Percentiles rank a stretch among this genome's conserved stretches.
Evolutionary conservation across 2,329 filamentous ascomycete genomes (phyloP).

Genomic region (Coniochaeta sp.): DNA sequence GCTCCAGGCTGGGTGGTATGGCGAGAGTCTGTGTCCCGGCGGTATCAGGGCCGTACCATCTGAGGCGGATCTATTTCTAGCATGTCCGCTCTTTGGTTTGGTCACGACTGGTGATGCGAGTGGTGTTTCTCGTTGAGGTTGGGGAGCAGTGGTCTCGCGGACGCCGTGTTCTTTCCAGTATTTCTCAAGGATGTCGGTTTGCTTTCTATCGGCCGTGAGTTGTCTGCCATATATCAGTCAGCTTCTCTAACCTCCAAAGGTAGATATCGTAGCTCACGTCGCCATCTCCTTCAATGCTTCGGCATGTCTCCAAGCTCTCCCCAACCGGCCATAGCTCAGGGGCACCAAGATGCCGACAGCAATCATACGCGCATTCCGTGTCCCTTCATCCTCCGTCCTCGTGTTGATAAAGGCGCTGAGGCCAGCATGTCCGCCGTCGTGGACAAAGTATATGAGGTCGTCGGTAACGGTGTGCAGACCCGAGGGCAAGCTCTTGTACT

Average conservation of each 20-base stretch:
- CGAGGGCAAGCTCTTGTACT: constrained; percentile 94
- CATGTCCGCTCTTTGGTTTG: constrained; percentile 33
- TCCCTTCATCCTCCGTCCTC: constrained; percentile 66
- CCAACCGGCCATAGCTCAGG: constrained; percentile 75
- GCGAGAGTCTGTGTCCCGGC: constrained; percentile 60
- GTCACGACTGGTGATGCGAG: constrained; percentile 44
- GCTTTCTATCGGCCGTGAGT: constrained; percentile 58
- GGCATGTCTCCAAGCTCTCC: constrained; percentile 84
- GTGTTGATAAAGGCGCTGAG: constrained; percentile 87
- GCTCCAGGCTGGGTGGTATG: constrained; percentile 81
- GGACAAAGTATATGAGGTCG: constrained; percentile 91
- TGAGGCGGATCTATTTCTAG: constrained; percentile 52
- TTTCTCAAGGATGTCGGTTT: constrained; percentile 59
- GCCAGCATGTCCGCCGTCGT: constrained; percentile 71
- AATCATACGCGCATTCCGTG: constrained; percentile 86
- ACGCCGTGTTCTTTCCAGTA: constrained; percentile 68
- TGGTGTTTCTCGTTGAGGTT: constrained; percentile 36
- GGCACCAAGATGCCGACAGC: constrained; percentile 86
- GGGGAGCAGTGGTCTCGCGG: constrained; percentile 29
- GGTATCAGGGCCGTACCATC: constrained; percentile 53
- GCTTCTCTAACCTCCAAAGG: neutral
- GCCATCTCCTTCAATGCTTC: constrained; percentile 69
- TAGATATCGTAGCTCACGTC: constrained; percentile 38
- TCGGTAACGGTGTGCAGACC: constrained; percentile 82
- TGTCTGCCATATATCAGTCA: constrained; percentile 26